Evolutionary conservation across 768 basidiomycete genomes (phyloP).

Genomic region (Dentipellis sp.): DNA sequence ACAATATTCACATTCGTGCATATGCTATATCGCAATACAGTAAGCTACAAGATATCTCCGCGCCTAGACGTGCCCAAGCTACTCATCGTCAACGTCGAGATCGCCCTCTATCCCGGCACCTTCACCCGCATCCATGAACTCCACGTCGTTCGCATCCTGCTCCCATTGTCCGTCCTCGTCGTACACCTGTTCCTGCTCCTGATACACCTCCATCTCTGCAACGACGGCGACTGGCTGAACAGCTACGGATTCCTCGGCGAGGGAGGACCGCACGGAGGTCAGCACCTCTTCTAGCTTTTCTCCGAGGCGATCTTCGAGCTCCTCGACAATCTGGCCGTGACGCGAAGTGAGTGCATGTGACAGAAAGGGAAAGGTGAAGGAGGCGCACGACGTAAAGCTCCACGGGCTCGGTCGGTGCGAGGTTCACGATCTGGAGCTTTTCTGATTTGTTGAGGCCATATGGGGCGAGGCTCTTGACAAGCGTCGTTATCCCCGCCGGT

Average conservation of each 20-base stretch:
- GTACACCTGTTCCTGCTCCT: background rate
- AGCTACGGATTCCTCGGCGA: slow-evolving; percentile 11
- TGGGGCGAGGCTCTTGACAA: slow-evolving; percentile 57
- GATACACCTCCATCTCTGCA: background rate
- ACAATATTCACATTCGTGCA: too few relatives aligned
- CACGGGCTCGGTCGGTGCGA: slow-evolving; percentile 72
- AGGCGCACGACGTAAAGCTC: slow-evolving; percentile 81
- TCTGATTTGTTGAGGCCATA: slow-evolving; percentile 83
- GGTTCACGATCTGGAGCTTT: slow-evolving; percentile 87
- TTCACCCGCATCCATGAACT: slow-evolving; percentile 14
- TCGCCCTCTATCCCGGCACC: slow-evolving; percentile 16
- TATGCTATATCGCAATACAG: too few relatives aligned
- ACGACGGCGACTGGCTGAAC: slow-evolving; percentile 3
- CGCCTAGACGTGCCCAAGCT: background rate
- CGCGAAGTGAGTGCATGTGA: background rate
- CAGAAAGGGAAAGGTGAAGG: background rate
- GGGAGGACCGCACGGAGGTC: slow-evolving; percentile 38
- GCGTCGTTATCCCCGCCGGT: slow-evolving; percentile 48
- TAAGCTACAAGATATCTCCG: too few relatives aligned
- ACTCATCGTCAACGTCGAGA: slow-evolving; percentile 16
- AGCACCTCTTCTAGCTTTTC: slow-evolving; percentile 52
- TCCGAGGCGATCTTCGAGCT: slow-evolving; percentile 76
- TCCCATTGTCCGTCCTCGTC: slow-evolving; percentile 8
- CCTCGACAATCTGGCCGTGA: slow-evolving; percentile 74
- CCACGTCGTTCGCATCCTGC: slow-evolving; percentile 3